Base-by-base conservation (phyloP, 768 basidiomycete genomes). In the Lactarius sp. region DNA sequence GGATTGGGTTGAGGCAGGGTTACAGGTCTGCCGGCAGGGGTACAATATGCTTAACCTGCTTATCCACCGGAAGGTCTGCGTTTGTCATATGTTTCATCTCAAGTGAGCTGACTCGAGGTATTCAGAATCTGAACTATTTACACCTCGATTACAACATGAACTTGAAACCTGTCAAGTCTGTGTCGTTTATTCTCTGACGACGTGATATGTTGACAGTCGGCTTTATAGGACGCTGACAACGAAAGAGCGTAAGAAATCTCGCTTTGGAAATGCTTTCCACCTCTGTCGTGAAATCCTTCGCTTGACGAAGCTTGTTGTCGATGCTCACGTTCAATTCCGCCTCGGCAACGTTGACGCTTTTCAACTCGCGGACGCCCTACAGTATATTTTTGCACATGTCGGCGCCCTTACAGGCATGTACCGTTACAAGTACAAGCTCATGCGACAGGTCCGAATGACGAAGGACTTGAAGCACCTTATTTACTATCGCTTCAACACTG, bases 341-440 rank as follows among this genome's bases (percentile, higher is more conserved):
- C 84, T 99, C 42, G 97, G 97, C 53, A 98, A 98, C 68, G 93
- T 98, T 36, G 97, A 99, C 70, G 97, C 95, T 1, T 99, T 99
- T 84, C 97, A 99, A 75, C 86, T 99, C 54, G 97, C 97, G 18
- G 97, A 99, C 68, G 97, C 97, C 0, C 79, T 99, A 27, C 97
- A 99, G 74, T 99, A 98, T 75, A 96, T 94, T 71, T 98, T 98
- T 70, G 90, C 84, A 2, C 97, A 99, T 71, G 93, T 99, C 61
- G 97, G 97, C 71, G 96, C 97, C 33, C 78, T 99, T 69, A 99
- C 97, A 4, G 97, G 97, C 70, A 99, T 99, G 97, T 99, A 99
- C 77, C 87, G 96, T 34, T 98, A 98, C 81, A 98, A 98, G 80
- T 99, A 99, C 81, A 98, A 98, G 92, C 81, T 99, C 65, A 99